Base-by-base conservation (phyloP, 257 asterid genomes). In the Gentiana straminea region DNA sequence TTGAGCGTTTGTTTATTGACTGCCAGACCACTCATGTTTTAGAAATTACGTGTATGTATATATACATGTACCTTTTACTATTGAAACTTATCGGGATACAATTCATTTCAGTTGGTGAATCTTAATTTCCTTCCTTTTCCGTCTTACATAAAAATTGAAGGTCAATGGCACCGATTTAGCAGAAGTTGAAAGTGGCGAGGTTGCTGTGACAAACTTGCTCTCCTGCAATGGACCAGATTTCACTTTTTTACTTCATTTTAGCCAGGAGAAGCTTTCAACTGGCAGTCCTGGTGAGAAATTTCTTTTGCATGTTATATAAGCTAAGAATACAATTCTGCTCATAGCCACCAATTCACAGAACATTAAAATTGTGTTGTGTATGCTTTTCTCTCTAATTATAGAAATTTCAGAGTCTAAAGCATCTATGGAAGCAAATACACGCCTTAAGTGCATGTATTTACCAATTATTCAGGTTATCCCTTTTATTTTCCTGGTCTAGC, bases 211-310 rank as follows among this genome's bases (percentile, higher is more conserved):
- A 35, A 80, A 87, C 77, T 44, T 77, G 54, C 76, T 54, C 58
- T 78, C 96, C 2, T 71, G 87, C 67, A 73, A 77, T 54, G 94
- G 94, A 64, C 78, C 84, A 0, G 73, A 82, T 2, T 87, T 87
- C 68, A 37, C 65, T 55, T 49, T 81, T 55, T 81, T 78, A 60
- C 77, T 87, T 58, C 79, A 51, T 46, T 75, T 63, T 69, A 71
- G 43, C 39, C 66, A 45, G 33, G 69, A 60, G n/a, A 53, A 70
- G 13, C 5, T 64, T 39, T 54, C 77, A 57, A 15, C 47, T 37
- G 49, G 13, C 55, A 58, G 62, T 66, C 75, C 61, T 49, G 73
- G 89, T 83, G 73, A 66, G 80, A 51, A 48, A 60, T 3, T 54
- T 2, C n/a, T 59, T 48, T 33, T 58, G 48, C 35, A 15, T 0